A percentile compares a stretch with the other conserved stretches of the same genome.
These are phyloP conservation scores for Litchi chinensis DNA, from an alignment of 345 rosid genomes.

Conservation along the genomic window DNA sequence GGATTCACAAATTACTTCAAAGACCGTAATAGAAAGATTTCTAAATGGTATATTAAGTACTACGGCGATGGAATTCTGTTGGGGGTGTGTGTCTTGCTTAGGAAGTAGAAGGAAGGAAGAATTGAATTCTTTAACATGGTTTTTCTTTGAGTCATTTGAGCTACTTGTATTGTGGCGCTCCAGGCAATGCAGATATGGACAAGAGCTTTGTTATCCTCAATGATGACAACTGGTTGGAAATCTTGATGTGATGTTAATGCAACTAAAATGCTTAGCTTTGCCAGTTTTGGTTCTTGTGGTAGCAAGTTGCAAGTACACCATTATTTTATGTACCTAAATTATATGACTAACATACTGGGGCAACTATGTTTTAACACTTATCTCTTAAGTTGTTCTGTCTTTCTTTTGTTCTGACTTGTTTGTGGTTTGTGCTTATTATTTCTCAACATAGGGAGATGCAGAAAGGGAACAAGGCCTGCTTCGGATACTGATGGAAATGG, in stretches of 20 bases:
- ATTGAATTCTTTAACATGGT: not conserved
- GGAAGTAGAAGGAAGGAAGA: not conserved
- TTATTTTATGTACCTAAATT: not conserved
- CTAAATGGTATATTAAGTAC: not conserved
- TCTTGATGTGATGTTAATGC: not conserved
- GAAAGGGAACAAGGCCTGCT: constrained; percentile 98
- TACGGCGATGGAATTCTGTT: not conserved
- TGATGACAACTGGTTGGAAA: not conserved
- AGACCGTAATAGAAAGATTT: not conserved
- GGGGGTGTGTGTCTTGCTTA: not conserved
- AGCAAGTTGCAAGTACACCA: not conserved
- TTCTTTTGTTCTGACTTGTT: constrained; percentile 3
- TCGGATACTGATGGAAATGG: constrained; percentile 96
- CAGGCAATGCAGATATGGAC: not conserved
- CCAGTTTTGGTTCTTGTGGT: not conserved
- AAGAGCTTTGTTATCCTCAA: not conserved
- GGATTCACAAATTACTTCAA: not conserved
- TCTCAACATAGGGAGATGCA: constrained; percentile 80
- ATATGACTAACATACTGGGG: not conserved
- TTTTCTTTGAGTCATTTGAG: no score
- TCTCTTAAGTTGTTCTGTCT: not conserved
- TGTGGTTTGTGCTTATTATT: constrained; percentile 20
- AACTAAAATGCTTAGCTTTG: not conserved
- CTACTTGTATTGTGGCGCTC: no score
- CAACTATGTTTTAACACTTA: not conserved